A percentile compares a stretch with the other conserved stretches of the same genome.
Evolutionary conservation across 768 basidiomycete genomes (phyloP).

Genomic region (Phaffia australis): DNA sequence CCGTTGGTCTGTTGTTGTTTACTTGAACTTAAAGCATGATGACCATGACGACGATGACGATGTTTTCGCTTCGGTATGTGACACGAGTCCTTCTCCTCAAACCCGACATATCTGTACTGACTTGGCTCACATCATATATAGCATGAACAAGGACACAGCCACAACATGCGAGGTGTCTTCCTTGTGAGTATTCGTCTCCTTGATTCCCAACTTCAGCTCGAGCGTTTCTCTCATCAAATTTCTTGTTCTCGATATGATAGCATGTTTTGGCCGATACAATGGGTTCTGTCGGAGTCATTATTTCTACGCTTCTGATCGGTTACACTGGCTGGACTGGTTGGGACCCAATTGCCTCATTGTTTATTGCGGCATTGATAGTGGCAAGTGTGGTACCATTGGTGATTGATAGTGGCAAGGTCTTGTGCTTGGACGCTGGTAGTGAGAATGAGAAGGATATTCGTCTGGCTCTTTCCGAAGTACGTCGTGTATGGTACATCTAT

Average conservation of each 20-base stretch:
- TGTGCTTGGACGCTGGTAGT: constrained; percentile 71
- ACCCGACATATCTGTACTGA: neutral
- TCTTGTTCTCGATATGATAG: constrained; percentile 11
- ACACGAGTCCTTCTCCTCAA: constrained; percentile 13
- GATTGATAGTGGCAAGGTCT: constrained; percentile 77
- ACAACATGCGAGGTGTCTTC: constrained; percentile 94
- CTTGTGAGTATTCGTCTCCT: constrained; percentile 38
- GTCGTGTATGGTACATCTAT: constrained; percentile 26
- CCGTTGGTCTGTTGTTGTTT: neutral
- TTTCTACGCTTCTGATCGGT: constrained; percentile 89
- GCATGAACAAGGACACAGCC: constrained; percentile 65
- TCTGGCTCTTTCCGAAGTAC: constrained; percentile 40
- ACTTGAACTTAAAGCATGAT: constrained; percentile 20
- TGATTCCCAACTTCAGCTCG: neutral
- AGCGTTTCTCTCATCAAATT: neutral
- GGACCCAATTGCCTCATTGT: constrained; percentile 92
- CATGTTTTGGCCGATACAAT: constrained; percentile 97
- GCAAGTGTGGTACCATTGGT: constrained; percentile 93
- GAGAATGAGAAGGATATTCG: constrained; percentile 40
- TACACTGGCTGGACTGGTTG: constrained; percentile 98
- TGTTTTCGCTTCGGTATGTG: constrained; percentile 12
- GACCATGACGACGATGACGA: constrained; percentile 29
- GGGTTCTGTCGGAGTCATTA: constrained; percentile 93
- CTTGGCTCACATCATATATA: constrained; percentile 32
- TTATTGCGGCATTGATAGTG: constrained; percentile 89